A percentile compares a stretch with the other conserved stretches of the same genome.
phyloP scores from a whole-genome alignment of 2,329 filamentous ascomycete genomes.

The Trichophyton equinum region DNA sequence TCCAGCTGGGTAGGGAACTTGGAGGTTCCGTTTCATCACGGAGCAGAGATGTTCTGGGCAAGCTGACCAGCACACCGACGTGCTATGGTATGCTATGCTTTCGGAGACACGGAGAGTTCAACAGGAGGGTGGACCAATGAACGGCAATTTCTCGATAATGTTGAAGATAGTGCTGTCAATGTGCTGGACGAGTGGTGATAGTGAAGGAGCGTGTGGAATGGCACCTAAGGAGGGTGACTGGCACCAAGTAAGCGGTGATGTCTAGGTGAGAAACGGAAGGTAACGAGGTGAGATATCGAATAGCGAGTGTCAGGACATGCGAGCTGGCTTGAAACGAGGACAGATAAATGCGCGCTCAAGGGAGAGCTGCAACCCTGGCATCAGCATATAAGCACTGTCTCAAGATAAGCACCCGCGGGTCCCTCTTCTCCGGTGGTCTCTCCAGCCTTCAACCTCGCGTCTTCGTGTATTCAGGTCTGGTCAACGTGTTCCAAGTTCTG shows the following conservation, averaged over 20 bases:
- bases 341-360: not conserved
- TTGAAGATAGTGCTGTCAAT: not conserved
- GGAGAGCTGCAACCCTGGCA: not conserved
- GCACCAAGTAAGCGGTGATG: not conserved
- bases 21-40: conserved; percentile 1
- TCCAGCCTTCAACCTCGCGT: not conserved
- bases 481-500: not conserved
- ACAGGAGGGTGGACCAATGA: not conserved
- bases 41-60: not conserved
- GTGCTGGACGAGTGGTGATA: not conserved
- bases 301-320: not conserved
- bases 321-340: not conserved
- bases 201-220: not conserved
- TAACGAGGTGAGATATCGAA: not conserved
- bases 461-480: not conserved
- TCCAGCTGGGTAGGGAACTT: not conserved
- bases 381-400: not conserved
- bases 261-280: not conserved
- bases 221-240: not conserved
- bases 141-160: not conserved
- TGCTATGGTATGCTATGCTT: not conserved
- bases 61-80: not conserved
- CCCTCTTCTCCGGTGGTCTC: not conserved
- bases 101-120: not conserved
- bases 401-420: not conserved